Evolutionary conservation across 768 basidiomycete genomes (phyloP), one percentile per base, ranked within the genome.

Genomic region (Nidularia sp.): DNA sequence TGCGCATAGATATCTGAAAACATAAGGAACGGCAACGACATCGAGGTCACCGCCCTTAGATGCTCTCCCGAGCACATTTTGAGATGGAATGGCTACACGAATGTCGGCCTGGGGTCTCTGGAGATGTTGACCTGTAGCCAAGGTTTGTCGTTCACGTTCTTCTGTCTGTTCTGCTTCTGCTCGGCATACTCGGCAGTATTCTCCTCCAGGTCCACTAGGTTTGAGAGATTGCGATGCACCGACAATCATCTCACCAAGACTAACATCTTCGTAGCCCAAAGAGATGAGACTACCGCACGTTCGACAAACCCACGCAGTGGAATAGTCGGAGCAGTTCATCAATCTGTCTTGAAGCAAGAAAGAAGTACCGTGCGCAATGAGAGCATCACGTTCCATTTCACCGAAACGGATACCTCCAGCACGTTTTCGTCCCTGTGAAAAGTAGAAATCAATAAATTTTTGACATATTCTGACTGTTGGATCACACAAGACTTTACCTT

Each of bases 241-340:
- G 50, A 76, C 66, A 50, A 78, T 74, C 50, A 73, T 74, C 67
- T 85, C 85, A 51, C 90, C 88, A 15, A 90, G 74, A 54, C 75
- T 81, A 63, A 86, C 76, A 65, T 97, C 92, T 55, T 98, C 95
- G 69, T 96, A 98, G 22, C 97, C 97, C 49, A 99, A 78, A 6
- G 95, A 94, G 60, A 98, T 91, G 50, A 99, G 78, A 64, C 91
- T 94, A 13, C 97, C 97, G 65, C 97, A 99, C 2, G 86, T 89
- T 49, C 97, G 82, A 70, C 97, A 99, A 8, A 98, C 95, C 97
- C 97, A 99, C 3, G 97, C 92, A 0, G 94, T 98, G 29, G 97
- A 98, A 70, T 98, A 99, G 70, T 99, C 97, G 29, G 96, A 98
- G 66, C 97, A 99, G 72, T 99, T 99, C 97, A 99, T 98, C 65